Evolutionary conservation across 2,329 filamentous ascomycete genomes (phyloP).

Genomic region (Xylariaceae sp.): DNA sequence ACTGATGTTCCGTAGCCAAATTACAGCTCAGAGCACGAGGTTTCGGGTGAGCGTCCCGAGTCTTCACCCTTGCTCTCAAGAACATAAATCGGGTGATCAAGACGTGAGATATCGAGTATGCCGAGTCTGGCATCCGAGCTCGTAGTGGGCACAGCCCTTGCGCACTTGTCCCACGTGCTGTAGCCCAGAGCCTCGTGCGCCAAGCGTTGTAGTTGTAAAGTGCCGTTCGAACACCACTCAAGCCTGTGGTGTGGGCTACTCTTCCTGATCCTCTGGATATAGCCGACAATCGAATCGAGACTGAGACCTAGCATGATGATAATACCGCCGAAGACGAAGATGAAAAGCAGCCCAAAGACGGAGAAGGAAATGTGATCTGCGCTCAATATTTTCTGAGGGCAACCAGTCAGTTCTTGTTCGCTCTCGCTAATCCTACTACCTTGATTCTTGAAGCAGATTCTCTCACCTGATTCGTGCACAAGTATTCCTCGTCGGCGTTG

Average conservation of each 20-base stretch:
- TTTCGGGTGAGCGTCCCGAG: too few relatives aligned
- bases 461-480: not conserved
- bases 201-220: not conserved
- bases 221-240: not conserved
- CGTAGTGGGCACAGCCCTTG: not conserved
- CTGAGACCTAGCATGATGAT: not conserved
- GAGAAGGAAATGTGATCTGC: not conserved
- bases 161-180: not conserved
- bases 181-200: not conserved
- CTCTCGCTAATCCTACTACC: not conserved
- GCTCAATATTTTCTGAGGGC: not conserved
- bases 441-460: not conserved
- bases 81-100: not conserved
- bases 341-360: not conserved
- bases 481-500: not conserved
- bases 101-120: not conserved
- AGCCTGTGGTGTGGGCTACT: not conserved
- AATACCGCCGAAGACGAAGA: not conserved
- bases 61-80: too few relatives aligned
- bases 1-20: too few relatives aligned
- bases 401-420: not conserved
- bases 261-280: not conserved
- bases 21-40: too few relatives aligned
- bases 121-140: not conserved
- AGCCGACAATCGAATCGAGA: not conserved